Percentiles rank a stretch among this genome's conserved stretches.
These are phyloP conservation scores for Pythium rhizo-oryzae DNA, from an alignment of 352 stramenopile genomes.

Conservation along the genomic window DNA sequence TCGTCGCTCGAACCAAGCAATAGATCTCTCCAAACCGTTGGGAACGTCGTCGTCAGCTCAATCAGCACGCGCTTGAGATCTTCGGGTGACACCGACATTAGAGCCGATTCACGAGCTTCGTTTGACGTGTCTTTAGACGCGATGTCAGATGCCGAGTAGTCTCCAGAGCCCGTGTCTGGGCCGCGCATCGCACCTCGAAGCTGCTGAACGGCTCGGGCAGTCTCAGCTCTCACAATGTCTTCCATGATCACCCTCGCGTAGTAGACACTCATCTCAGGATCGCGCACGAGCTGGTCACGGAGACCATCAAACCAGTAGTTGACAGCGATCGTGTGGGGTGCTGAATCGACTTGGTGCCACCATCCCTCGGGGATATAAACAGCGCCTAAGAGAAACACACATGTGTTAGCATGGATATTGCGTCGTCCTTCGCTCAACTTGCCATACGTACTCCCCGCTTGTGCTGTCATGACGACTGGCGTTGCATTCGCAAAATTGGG, in stretches of 20 bases:
- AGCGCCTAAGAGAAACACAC: constrained; percentile 41
- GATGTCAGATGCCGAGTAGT: not conserved
- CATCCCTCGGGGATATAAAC: constrained; percentile 84
- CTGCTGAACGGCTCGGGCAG: constrained; percentile 30
- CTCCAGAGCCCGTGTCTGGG: not conserved
- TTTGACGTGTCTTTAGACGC: not conserved
- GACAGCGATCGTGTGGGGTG: constrained; percentile 72
- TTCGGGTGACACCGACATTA: constrained; percentile 11
- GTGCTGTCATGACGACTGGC: constrained; percentile 38
- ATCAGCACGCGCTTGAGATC: constrained; percentile 14
- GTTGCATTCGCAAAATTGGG: constrained; percentile 35
- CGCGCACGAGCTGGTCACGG: constrained; percentile 47
- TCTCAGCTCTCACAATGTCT: constrained; percentile 56
- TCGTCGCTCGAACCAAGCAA: constrained; percentile 11
- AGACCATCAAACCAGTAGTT: constrained; percentile 86
- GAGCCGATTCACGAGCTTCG: constrained; percentile 9
- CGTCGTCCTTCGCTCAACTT: not conserved
- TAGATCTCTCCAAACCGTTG: constrained; percentile 11
- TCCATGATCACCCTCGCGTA: constrained; percentile 68
- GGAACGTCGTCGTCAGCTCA: constrained; percentile 5
- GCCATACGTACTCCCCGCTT: constrained; percentile 47
- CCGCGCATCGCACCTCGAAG: constrained; percentile 20
- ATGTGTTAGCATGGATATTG: not conserved
- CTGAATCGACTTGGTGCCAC: constrained; percentile 87
- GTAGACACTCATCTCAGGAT: constrained; percentile 55